A percentile compares a stretch with the other conserved stretches of the same genome.
Conservation (phyloP, 2,329 filamentous ascomycete genomes). For the Colletotrichum liriopes region DNA sequence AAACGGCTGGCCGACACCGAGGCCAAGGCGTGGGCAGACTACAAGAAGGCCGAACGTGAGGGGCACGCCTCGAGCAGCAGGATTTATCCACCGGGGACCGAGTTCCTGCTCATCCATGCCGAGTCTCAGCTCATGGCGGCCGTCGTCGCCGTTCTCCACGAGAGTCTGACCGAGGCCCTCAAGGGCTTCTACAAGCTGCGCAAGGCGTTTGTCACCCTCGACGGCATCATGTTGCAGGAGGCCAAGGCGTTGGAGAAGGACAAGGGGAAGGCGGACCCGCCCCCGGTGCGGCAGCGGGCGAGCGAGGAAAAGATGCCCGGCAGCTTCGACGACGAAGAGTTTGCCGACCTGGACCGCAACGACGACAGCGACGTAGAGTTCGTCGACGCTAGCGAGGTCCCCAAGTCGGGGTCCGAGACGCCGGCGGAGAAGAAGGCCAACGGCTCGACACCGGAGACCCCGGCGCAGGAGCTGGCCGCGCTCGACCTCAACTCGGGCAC, state of each 20-base stretch:
- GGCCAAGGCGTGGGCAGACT: slow-evolving; percentile 81
- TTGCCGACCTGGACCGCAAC: slow-evolving; percentile 48
- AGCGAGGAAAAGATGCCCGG: slow-evolving; percentile 57
- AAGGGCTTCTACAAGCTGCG: slow-evolving; percentile 94
- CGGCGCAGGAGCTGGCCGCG: slow-evolving; percentile 23
- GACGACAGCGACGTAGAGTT: slow-evolving; percentile 65
- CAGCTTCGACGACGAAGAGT: slow-evolving; percentile 55
- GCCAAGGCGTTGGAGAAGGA: slow-evolving; percentile 60
- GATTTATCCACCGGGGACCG: slow-evolving; percentile 86
- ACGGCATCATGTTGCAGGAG: slow-evolving; percentile 84
- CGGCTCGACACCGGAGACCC: slow-evolving; percentile 25
- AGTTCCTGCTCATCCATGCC: slow-evolving; percentile 88
- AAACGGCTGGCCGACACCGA: slow-evolving; percentile 83
- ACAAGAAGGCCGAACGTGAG: slow-evolving; percentile 76
- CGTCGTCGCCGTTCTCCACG: slow-evolving; percentile 90
- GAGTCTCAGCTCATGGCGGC: slow-evolving; percentile 92
- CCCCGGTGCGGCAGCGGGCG: slow-evolving; percentile 34
- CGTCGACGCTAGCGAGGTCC: slow-evolving; percentile 68
- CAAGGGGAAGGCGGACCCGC: slow-evolving; percentile 42
- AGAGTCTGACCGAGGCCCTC: slow-evolving; percentile 91
- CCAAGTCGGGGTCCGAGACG: slow-evolving; percentile 59
- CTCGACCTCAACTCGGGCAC: slow-evolving; percentile 38
- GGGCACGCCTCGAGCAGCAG: slow-evolving; percentile 47
- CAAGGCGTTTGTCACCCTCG: slow-evolving; percentile 88
- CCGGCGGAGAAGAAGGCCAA: slow-evolving; percentile 62